Base-by-base conservation (phyloP, 202 grass and related monocot genomes). In the Schoenoplectus tabernaemontani region DNA sequence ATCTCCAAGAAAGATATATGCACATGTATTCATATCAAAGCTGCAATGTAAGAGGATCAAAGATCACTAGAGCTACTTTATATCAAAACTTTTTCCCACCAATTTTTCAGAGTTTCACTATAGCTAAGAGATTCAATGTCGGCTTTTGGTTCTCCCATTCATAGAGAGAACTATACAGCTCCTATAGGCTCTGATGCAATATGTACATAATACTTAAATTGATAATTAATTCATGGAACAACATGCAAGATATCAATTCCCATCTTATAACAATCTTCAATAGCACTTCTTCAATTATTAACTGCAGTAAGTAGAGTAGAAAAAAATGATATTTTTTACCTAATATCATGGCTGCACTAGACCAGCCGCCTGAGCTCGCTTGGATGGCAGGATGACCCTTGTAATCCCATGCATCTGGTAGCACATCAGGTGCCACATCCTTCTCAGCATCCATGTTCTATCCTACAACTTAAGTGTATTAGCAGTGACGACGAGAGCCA, bases 371-470 rank as follows among this genome's bases (percentile, higher is more conserved):
- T 41, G 85, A 89, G 66, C 58, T 23, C 37, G 81, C 64, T 50
- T 85, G 87, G 81, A 59, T 22, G 36, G 90, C 86, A 2, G 90
- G 85, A 16, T 83, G 87, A 68, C 88, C 93, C 79, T 93, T 93
- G 91, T 80, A 97, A 76, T 93, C 87, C 91, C 93, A 97, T 36
- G 93, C 91, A 67, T 97, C 91, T 44, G 84, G 36, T 62, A 78
- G 62, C 34, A 59, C 3, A 7, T 78, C 72, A 59, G 7, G 46
- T 23, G 50, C 57, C 19, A 11, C 7, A 59, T 78, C 53, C 57
- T 44, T 62, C 37, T 15, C 9, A 42, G 36, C 15, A 60, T 42
- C 57, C 76, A 78, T 78, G 10, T 78, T 78, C 7, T 43, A 16
- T 57, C 1, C 73, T 77, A 19, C 41, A 36, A 77, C 22, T 72